Base-by-base conservation (phyloP, 2,329 filamentous ascomycete species). In the Corniculantispora saksenae region DNA sequence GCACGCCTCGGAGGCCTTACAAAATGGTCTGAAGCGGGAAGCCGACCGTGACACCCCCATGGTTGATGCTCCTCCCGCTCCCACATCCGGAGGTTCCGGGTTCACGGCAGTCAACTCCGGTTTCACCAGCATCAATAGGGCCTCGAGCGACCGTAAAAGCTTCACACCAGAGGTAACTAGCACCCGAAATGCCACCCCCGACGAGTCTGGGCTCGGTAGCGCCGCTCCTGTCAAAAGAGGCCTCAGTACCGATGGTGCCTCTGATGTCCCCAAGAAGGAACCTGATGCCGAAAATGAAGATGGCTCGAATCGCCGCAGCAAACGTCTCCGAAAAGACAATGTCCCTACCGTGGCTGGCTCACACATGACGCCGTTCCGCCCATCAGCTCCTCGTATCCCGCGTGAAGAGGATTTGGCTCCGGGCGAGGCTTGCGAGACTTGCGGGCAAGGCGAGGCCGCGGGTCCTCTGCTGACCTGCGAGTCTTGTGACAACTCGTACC, bases 311-410 rank as follows among this genome's bases (percentile, higher is more conserved):
- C 87, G 95, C 67, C 89, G 94, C 65, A 97, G 94, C 78, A 99
- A 99, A 80, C 89, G 95, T 51, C 83, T 97, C 15, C 97, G 95
- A 78, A 97, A 96, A 66, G 86, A 88, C 77, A 81, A 83, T 51
- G 86, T 89, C 43, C 93, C 94, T 51, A 97, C 92, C 40, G 93
- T 99, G 70, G 93, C 93, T 69, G 95, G 95, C 63, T 98, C 94
- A 61, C 93, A 98, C 79, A 98, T 98, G 93, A 95, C 92, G 67
- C 87, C 94, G 72, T 93, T 97, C 74, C 91, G 94, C 61, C 92
- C 94, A 64, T 89, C 91, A 29, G 89, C 89, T 19, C 92, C 90
- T 21, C 86, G 87, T 68, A 82, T 89, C 66, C 83, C 84, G 23
- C 82, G 85, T 63, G 86, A 87, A 64, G 85, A 88, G 64, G 68